phyloP scores from a whole-genome alignment of 306 rosid species.

The Phaseolus lunatus region DNA sequence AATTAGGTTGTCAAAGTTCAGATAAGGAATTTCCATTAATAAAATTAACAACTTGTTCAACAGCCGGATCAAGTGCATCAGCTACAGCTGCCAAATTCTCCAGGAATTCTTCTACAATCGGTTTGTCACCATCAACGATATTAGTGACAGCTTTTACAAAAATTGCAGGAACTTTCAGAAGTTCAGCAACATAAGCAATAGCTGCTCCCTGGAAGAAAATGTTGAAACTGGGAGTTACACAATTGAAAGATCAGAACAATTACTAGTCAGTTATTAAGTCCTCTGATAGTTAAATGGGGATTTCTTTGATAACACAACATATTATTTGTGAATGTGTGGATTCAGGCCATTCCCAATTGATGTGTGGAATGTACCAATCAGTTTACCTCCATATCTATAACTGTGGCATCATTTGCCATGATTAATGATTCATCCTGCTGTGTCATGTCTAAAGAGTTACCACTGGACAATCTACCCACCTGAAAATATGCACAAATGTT shows the following conservation, averaged over 20 bases:
- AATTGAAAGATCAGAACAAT: not conserved
- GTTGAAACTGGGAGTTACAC: not conserved
- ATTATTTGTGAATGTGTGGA: constrained; percentile 13
- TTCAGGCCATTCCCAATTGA: constrained; percentile 25
- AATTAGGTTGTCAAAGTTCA: constrained; percentile 63
- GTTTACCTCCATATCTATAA: constrained; percentile 96
- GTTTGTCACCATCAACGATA: constrained; percentile 81
- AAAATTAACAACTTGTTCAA: constrained; percentile 65
- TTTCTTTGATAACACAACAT: constrained; percentile 16
- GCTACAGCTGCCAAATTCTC: constrained; percentile 85
- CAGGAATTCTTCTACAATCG: constrained; percentile 89
- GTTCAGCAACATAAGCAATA: constrained; percentile 93
- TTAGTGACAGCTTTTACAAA: constrained; percentile 92
- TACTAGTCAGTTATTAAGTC: constrained; percentile 6
- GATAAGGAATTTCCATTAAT: constrained; percentile 71
- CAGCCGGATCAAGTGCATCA: constrained; percentile 76
- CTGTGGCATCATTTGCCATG: constrained; percentile 79
- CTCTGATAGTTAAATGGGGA: not conserved
- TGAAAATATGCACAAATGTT: constrained; percentile 48
- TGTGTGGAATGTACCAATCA: constrained; percentile 7
- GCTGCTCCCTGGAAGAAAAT: constrained; percentile 86
- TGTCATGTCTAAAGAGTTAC: constrained; percentile 92
- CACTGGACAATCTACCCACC: constrained; percentile 90
- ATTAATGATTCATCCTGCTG: constrained; percentile 85
- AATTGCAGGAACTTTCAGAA: constrained; percentile 80